Evolutionary conservation across 1,139 yeast species (phyloP), one percentile per base, ranked within the genome.

Genomic region (Hemisphaericaspora xylofermentans): DNA sequence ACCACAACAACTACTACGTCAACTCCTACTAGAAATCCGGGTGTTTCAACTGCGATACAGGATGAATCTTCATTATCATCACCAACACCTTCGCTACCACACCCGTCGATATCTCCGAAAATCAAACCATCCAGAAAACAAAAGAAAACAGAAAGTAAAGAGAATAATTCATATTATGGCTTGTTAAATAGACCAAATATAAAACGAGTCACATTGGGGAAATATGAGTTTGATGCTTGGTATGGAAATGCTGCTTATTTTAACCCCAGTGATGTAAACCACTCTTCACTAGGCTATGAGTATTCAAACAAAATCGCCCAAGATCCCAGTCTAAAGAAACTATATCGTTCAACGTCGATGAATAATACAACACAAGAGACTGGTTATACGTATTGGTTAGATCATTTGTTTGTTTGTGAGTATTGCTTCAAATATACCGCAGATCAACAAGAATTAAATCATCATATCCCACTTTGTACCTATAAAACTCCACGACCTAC

Each of bases 221-320:
- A 71, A 34, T 74, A 71, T 50, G 76, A 77, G 48, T 82, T 88
- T 48, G 75, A 78, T 40, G 82, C 96, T 1, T 88, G 96, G 96
- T 88, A 85, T 58, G 94, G 95, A 1, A 84, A 85, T 53, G 78
- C 87, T 3, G 94, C 88, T 1, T 84, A 87, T 55, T 88, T 87
- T 48, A 56, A 53, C 49, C 50, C 65, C 47, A 42, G 59, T 40
- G 61, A 63, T 39, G 25, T 35, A 12, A 31, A 30, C n/a, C 64
- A 60, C 46, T 38, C 52, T 12, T 53, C 54, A 28, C 52, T 74
- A 33, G 80, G 77, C 3, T 53, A 50, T 34, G 53, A 48, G 30
- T 50, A 43, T 37, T 40, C 48, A 7, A 53, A 55, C 30, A 43
- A 39, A 33, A 35, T 44, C 3, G 41, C 68, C 41, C 66, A 66